Base-by-base conservation (phyloP, 495 filamentous ascomycete genomes). In the Parmelia sp. region DNA sequence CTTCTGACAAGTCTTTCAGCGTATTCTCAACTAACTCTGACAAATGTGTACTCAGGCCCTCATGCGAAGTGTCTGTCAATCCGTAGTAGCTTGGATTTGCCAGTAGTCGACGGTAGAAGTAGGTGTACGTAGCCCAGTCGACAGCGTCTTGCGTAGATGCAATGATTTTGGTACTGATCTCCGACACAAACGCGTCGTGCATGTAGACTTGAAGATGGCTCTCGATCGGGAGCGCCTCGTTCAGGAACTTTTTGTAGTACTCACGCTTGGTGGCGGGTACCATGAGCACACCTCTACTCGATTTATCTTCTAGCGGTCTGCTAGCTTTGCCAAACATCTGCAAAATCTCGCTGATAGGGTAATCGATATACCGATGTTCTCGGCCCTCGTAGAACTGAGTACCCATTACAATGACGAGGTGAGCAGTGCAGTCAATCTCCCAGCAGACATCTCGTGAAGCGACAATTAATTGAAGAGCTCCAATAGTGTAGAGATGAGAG, bases 381-480 rank as follows among this genome's bases (percentile, higher is more conserved):
- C 91, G 85, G 23, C 94, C 94, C 66, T 99, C 94, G 62, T 92
- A 99, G 75, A 91, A 99, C 71, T 97, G 95, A n/a, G 95, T 99
- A 27, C 91, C 91, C 95, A 97, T 97, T 29, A 97, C 87, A 42
- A 97, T 84, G 11, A 97, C 95, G 45, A 97, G 75, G 73, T 97
- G 91, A 21, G 91, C 93, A 4, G 84, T 90, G 69, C 84, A 84
- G 62, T 96, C 85, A 60, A 99, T 78, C 75, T 99, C 94, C 94
- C 94, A 99, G 76, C 92, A 96, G 37, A 91, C 89, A 77, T 97
- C 95, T 51, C 94, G 85, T 36, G 94, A 97, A 36, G 93, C 94
- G 59, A 99, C 78, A 67, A 99, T 76, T 31, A 97, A 87, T 70
- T 97, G 96, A 62, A 97, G 91, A 23, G 92, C 95, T 61, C 94